Base-by-base conservation (phyloP, 129 eudicot species). In the Artemisia argyi region DNA sequence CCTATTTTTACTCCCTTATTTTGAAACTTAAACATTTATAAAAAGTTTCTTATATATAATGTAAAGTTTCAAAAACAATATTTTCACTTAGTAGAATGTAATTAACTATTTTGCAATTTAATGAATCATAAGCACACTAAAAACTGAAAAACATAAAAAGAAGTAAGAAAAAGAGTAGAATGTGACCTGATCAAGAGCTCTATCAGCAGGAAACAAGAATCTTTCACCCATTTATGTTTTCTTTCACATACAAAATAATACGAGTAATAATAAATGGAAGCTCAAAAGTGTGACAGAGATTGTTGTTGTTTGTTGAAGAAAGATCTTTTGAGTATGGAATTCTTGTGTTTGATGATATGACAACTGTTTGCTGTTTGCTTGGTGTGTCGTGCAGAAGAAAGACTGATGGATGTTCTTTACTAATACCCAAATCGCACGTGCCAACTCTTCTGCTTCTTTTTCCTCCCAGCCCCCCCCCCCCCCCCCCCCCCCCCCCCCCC, bases 181-280 rank as follows among this genome's bases (percentile, higher is more conserved):
- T 11, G 26, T 20, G 12, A 84, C 94, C 94, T 87, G 89, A 48
- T 87, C 85, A 48, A 84, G 69, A 66, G 85, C 83, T 82, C 94
- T 80, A 46, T 87, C 89, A 51, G 85, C 82, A 17, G 89, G 82
- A 32, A 22, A 17, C 15, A 74, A 68, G 13, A 71, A 68, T 76
- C 83, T 85, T 71, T 87, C 84, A 58, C 80, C 81, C 93, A 87
- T 28, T 3, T 3, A 28, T 86, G 72, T 84, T 70, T 42, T 46
- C 62, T 69, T 63, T 20, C 66, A 72, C 17, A 78, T 12, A 69
- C 44, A 51, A 35, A 17, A 39, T 28, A 28, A 28, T 28, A 26
- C 2, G n/a, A 55, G 22, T 20, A 70, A 30, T 16, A 56, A 26
- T 2, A 10, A 63, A 76, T 51, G 42, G 63, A 61, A 19, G 74